phyloP scores from a whole-genome alignment of 768 basidiomycete species.

The Piloderma croceum region DNA sequence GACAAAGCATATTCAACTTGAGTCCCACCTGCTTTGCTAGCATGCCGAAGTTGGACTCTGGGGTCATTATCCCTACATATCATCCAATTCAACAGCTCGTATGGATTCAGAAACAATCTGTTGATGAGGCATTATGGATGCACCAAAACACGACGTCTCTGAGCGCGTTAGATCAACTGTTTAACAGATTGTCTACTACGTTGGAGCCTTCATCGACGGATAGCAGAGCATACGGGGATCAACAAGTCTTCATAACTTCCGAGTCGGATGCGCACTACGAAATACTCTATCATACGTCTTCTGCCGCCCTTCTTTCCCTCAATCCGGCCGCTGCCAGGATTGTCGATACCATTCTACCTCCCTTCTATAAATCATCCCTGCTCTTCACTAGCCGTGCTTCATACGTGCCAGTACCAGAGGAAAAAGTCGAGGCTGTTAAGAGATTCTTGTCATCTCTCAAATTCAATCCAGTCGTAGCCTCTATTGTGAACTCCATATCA shows the following conservation, averaged over 20 bases:
- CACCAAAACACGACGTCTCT: constrained; percentile 22
- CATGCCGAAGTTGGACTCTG: constrained; percentile 20
- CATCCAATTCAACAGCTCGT: constrained; percentile 40
- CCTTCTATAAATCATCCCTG: constrained; percentile 64
- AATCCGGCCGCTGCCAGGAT: constrained; percentile 32
- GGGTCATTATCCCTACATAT: constrained; percentile 22
- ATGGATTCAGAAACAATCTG: constrained; percentile 53
- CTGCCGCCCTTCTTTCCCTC: constrained; percentile 49
- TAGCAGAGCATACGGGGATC: constrained; percentile 4
- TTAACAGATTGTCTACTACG: constrained; percentile 24
- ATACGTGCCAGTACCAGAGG: constrained; percentile 51
- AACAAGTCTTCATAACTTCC: constrained; percentile 3
- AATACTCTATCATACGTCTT: constrained; percentile 38
- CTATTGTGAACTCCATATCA: constrained; percentile 65
- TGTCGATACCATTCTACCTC: constrained; percentile 63
- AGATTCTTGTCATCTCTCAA: constrained; percentile 51
- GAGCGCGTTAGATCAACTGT: constrained; percentile 32
- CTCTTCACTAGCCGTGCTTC: constrained; percentile 47
- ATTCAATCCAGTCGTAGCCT: constrained; percentile 66
- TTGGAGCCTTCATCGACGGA: constrained; percentile 9
- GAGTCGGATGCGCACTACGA: constrained; percentile 19
- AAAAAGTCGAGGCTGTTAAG: constrained; percentile 50
- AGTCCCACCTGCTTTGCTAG: constrained; percentile 37
- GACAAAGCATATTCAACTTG: constrained; percentile 45
- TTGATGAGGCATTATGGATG: constrained; percentile 41